A percentile compares a stretch with the other conserved stretches of the same genome.
phyloP scores from a whole-genome alignment of 2,329 filamentous ascomycete genomes.

The Lasiodiplodia hormozganensis region DNA sequence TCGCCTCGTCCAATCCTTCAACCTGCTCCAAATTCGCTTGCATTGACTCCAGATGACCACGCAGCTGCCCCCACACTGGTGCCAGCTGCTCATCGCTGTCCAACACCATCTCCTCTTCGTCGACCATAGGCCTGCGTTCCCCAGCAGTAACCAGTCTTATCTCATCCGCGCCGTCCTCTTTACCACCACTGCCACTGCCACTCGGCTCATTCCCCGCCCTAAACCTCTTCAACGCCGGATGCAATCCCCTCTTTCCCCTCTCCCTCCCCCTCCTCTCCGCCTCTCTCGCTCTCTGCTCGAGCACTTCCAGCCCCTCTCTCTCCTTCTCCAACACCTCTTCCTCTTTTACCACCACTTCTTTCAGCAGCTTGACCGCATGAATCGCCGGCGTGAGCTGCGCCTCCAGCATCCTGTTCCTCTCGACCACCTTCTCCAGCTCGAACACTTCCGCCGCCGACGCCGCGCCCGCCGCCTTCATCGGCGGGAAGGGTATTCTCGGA shows the following conservation, averaged over 20 bases:
- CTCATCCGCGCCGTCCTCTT: slow-evolving; percentile 41
- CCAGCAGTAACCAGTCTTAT: slow-evolving; percentile 22
- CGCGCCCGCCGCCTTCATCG: slow-evolving; percentile 53
- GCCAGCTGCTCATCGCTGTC: slow-evolving; percentile 38
- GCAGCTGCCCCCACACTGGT: slow-evolving; percentile 46
- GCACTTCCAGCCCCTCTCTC: slow-evolving; percentile 56
- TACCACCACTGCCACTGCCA: not conserved
- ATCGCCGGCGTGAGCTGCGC: slow-evolving; percentile 66
- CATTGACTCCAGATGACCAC: slow-evolving; percentile 48
- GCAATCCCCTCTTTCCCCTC: slow-evolving; percentile 38
- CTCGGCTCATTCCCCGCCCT: not conserved
- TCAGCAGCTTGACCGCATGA: slow-evolving; percentile 68
- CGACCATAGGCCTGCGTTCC: not conserved
- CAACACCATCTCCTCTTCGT: slow-evolving; percentile 31
- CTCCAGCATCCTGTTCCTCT: slow-evolving; percentile 64
- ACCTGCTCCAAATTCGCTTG: slow-evolving; percentile 47
- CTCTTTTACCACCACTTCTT: slow-evolving; percentile 63
- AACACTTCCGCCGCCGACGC: slow-evolving; percentile 56
- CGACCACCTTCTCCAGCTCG: slow-evolving; percentile 69
- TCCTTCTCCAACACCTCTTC: slow-evolving; percentile 64
- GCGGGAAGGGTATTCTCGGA: slow-evolving; percentile 70
- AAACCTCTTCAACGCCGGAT: slow-evolving; percentile 21
- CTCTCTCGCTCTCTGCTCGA: slow-evolving; percentile 64
- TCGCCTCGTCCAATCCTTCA: slow-evolving; percentile 42
- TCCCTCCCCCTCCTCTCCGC: slow-evolving; percentile 62